These are phyloP conservation scores for Collybia sp. DNA, from an alignment of 768 basidiomycete species.

Conservation along the genomic window DNA sequence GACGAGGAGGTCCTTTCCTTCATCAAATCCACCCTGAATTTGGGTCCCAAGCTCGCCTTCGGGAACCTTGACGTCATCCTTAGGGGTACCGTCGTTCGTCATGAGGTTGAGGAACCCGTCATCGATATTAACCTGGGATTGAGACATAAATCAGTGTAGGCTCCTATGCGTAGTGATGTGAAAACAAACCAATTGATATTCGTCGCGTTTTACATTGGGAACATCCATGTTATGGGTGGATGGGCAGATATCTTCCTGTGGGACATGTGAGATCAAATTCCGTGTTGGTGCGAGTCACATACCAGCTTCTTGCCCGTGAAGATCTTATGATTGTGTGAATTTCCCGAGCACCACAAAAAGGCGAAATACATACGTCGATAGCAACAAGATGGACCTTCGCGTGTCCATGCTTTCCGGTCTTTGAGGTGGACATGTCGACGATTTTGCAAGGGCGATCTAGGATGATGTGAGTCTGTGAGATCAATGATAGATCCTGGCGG, in stretches of 20 bases:
- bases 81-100: conserved; percentile 69
- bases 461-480: conserved; percentile 2
- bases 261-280: background rate
- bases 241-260: conserved; percentile 88
- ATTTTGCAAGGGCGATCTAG: conserved; percentile 94
- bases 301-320: conserved; percentile 98
- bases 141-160: conserved; percentile 3
- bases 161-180: conserved; percentile 4
- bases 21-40: conserved; percentile 71
- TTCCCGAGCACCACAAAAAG: too few relatives aligned
- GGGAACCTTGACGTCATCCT: conserved; percentile 94
- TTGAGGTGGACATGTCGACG: conserved; percentile 99
- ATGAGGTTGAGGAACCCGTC: conserved; percentile 96
- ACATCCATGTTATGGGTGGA: conserved; percentile 99
- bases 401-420: conserved; percentile 99
- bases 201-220: conserved; percentile 85
- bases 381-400: conserved; percentile 98
- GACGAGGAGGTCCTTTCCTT: conserved; percentile 82
- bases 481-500: background rate
- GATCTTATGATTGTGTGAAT: conserved; percentile 50
- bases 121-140: conserved; percentile 73
- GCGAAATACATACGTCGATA: conserved; percentile 55
- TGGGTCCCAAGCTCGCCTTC: conserved; percentile 76
- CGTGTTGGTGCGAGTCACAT: conserved; percentile 22
- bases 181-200: conserved; percentile 79